phyloP scores from a whole-genome alignment of 805 yeast species.

The Naumovozyma baii region DNA sequence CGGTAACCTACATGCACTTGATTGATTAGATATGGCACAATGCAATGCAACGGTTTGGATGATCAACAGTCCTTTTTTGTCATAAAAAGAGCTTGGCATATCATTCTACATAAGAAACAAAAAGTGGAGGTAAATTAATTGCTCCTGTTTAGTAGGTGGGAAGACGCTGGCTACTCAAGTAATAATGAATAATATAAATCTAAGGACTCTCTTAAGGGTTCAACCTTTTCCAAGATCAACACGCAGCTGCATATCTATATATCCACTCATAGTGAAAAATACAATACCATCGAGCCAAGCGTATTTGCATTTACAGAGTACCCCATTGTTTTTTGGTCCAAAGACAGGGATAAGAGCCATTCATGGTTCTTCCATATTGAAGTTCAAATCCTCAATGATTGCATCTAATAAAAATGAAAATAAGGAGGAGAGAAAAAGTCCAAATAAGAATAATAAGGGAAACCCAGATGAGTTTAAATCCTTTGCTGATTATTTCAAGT shows the following conservation, averaged over 20 bases:
- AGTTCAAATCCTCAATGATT: background rate
- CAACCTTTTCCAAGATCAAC: too few species aligned
- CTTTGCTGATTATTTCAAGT: conserved; percentile 31
- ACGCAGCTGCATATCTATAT: background rate
- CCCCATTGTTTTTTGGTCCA: background rate
- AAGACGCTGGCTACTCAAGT: too few species aligned
- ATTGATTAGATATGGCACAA: too few species aligned
- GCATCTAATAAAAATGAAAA: background rate
- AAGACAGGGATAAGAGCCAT: background rate
- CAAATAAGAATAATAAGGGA: conserved; percentile 4
- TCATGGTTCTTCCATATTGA: background rate
- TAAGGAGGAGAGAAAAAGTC: background rate
- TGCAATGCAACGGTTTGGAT: too few species aligned
- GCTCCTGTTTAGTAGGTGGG: too few species aligned
- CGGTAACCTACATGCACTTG: too few species aligned
- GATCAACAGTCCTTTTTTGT: too few species aligned
- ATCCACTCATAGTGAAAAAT: background rate
- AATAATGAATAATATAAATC: too few species aligned
- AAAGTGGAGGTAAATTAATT: too few species aligned
- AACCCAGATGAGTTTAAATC: conserved; percentile 21
- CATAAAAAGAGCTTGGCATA: too few species aligned
- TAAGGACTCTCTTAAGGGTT: background rate
- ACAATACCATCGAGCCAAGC: background rate
- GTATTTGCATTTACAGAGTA: background rate
- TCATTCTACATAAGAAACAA: too few species aligned